Evolutionary conservation across 768 basidiomycete genomes (phyloP).

Genomic region (Lentinula edodes): DNA sequence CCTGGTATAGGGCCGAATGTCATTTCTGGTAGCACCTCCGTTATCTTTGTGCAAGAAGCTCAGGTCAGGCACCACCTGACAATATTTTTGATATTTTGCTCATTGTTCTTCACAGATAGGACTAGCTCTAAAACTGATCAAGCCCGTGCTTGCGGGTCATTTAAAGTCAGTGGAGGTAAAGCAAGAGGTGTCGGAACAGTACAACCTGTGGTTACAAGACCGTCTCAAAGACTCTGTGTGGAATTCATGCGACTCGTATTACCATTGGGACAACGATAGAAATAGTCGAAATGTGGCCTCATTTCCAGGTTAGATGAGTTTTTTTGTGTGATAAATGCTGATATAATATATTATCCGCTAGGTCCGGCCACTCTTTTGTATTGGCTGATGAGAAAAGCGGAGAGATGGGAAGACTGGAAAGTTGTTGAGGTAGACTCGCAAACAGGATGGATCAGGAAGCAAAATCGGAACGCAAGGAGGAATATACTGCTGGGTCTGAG

Average conservation of each 20-base stretch:
- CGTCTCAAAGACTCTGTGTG: conserved; percentile 45
- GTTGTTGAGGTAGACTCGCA: not conserved
- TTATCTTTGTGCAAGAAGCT: conserved; percentile 49
- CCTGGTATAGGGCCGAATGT: conserved; percentile 44
- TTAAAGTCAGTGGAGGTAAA: conserved; percentile 46
- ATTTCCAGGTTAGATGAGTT: conserved; percentile 42
- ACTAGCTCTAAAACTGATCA: conserved; percentile 42
- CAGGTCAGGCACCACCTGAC: conserved; percentile 30
- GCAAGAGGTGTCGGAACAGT: conserved; percentile 38
- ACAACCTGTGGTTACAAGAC: conserved; percentile 47
- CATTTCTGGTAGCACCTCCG: conserved; percentile 52
- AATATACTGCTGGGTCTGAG: not conserved
- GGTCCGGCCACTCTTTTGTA: conserved; percentile 23
- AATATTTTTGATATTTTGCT: not conserved
- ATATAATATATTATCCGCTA: not conserved
- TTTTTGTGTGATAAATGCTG: not conserved
- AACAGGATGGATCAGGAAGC: not conserved
- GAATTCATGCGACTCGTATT: conserved; percentile 51
- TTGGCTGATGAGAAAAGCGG: conserved; percentile 34
- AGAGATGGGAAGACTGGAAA: conserved; percentile 8
- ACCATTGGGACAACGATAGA: conserved; percentile 31
- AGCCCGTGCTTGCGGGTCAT: conserved; percentile 43
- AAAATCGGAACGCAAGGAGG: not conserved
- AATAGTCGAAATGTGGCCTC: conserved; percentile 31
- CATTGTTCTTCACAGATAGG: conserved; percentile 33